Evolutionary conservation across 2,329 filamentous ascomycete species (phyloP), one percentile per base, ranked within the genome.

Genomic region (Fusarium chaquense): DNA sequence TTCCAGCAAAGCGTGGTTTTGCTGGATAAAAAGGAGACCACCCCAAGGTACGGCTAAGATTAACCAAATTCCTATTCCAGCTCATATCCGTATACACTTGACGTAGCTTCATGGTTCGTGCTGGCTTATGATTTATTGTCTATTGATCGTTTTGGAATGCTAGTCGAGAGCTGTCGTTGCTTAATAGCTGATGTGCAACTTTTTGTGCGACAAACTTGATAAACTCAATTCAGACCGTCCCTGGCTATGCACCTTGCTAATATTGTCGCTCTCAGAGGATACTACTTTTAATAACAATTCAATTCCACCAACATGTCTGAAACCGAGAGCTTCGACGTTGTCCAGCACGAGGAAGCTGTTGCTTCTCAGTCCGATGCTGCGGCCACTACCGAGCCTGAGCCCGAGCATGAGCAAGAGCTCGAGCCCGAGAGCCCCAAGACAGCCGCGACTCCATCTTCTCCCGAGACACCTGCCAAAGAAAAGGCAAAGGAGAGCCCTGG

Each of bases 291-390:
- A 73, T 69, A 69, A 33, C 40, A 51, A 62, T 62, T 28, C 38
- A 32, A 66, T 33, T 24, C 33, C 54, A 47, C 51, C 30, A 71
- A 78, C 68, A 85, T 85, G 83, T 83, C 83, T 73, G 83, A 85
- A 71, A 77, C 79, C 67, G 83, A 84, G 71, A 81, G 79, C 70
- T 79, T 81, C 76, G 83, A 84, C 65, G 79, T 81, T 61, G 78
- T 80, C 58, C 81, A 83, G 72, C 79, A 77, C 65, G 82, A 84
- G 38, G 82, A 83, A 68, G 81, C 67, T 45, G 60, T 65, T 40
- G 77, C 78, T 51, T 78, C 80, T 65, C 76, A 76, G 12, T 72
- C 76, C 18, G 75, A 75, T 57, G 64, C 67, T 57, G 64, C 67
- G 20, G 57, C 71, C 33, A 65, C 58, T 26, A 67, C 67, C 56